These are phyloP conservation scores for Epichloe sylvatica DNA, from an alignment of 2,329 filamentous ascomycete species.

Conservation along the genomic window DNA sequence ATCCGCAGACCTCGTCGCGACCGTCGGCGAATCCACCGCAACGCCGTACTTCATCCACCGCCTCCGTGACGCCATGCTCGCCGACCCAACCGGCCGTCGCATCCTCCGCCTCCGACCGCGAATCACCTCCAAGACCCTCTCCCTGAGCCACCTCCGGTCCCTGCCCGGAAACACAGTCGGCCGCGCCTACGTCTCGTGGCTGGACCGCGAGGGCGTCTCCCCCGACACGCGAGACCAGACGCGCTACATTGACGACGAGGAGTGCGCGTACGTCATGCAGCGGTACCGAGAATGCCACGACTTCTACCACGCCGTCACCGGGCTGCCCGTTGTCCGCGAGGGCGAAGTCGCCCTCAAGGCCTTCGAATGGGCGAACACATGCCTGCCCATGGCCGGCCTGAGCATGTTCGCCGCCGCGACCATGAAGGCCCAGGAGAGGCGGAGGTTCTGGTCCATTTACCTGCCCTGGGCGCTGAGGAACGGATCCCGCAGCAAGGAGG, in stretches of 20 bases:
- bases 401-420: slow-evolving; percentile 76
- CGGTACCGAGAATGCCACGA: slow-evolving; percentile 95
- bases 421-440: slow-evolving; percentile 67
- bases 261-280: slow-evolving; percentile 98
- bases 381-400: slow-evolving; percentile 88
- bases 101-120: slow-evolving; percentile 84
- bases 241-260: slow-evolving; percentile 83
- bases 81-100: slow-evolving; percentile 66
- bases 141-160: slow-evolving; percentile 53
- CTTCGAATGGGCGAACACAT: slow-evolving; percentile 90
- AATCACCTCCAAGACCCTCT: slow-evolving; percentile 61
- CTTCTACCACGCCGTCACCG: slow-evolving; percentile 91
- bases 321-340: slow-evolving; percentile 80
- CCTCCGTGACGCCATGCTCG: slow-evolving; percentile 84
- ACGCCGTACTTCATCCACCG: slow-evolving; percentile 91
- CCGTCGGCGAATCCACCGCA: slow-evolving; percentile 86
- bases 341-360: slow-evolving; percentile 96
- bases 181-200: slow-evolving; percentile 70
- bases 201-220: slow-evolving; percentile 91
- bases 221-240: slow-evolving; percentile 77
- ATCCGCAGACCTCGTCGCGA: slow-evolving; percentile 72
- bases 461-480: slow-evolving; percentile 84
- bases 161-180: slow-evolving; percentile 66
- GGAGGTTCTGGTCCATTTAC: slow-evolving; percentile 60
- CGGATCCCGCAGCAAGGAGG: slow-evolving; percentile 58